Evolutionary conservation across 805 yeast species (phyloP).

Genomic region (Saturnispora gosingensis): DNA sequence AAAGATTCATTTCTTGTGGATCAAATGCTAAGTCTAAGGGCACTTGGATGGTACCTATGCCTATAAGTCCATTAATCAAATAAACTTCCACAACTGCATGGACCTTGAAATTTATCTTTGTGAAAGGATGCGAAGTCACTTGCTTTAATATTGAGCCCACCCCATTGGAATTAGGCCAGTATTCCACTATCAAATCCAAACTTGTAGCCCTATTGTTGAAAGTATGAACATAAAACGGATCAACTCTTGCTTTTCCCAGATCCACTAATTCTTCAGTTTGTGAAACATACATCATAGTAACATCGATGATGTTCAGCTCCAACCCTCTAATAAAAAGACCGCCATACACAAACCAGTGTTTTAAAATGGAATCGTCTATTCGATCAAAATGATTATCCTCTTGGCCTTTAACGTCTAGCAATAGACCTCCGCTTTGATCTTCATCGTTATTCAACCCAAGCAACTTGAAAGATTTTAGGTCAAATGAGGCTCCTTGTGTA

Average conservation of each 20-base stretch:
- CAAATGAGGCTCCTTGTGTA: constrained; percentile 26
- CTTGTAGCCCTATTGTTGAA: constrained; percentile 20
- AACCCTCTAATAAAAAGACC: constrained; percentile 25
- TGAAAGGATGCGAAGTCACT: constrained; percentile 25
- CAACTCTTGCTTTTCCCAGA: constrained; percentile 27
- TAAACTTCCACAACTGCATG: constrained; percentile 16
- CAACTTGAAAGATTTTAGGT: constrained; percentile 25
- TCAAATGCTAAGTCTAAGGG: not conserved
- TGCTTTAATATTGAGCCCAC: constrained; percentile 27
- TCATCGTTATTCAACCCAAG: constrained; percentile 18
- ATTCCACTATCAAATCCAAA: constrained; percentile 22
- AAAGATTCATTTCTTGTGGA: not conserved
- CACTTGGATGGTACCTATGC: not conserved
- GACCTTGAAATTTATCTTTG: constrained; percentile 27
- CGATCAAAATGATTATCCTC: constrained; percentile 25
- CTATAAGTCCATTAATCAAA: not conserved
- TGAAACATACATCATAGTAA: not conserved
- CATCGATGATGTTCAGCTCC: constrained; percentile 17
- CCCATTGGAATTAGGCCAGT: constrained; percentile 28
- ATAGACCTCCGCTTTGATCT: constrained; percentile 25
- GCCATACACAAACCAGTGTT: constrained; percentile 25
- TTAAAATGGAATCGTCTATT: constrained; percentile 22
- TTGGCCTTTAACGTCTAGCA: constrained; percentile 26
- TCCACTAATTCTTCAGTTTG: constrained; percentile 7
- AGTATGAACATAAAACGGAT: constrained; percentile 28